phyloP scores from a whole-genome alignment of 2,329 filamentous ascomycete species.

The Didymella lethalis region DNA sequence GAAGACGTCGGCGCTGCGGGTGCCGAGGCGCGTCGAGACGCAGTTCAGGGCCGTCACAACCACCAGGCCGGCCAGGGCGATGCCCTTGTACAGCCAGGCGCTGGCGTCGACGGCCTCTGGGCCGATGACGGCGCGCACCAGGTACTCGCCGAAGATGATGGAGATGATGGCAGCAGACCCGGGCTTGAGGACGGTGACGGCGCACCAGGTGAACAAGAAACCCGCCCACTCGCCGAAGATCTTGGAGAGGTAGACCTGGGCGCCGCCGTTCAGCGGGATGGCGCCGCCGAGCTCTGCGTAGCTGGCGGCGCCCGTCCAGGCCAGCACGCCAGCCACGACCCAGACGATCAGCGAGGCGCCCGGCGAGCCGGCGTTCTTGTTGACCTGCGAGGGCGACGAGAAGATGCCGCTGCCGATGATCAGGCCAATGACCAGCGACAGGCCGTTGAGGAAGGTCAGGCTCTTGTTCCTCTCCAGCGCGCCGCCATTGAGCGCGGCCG shows the following conservation, averaged over 20 bases:
- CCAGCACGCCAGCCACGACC: constrained; percentile 87
- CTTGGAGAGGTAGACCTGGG: constrained; percentile 93
- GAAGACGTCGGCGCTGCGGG: constrained; percentile 86
- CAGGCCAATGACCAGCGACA: constrained; percentile 88
- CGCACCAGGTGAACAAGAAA: constrained; percentile 96
- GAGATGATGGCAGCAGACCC: constrained; percentile 92
- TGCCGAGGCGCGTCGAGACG: constrained; percentile 87
- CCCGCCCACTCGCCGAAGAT: constrained; percentile 94
- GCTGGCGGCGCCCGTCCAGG: constrained; percentile 94
- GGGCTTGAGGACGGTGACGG: constrained; percentile 91
- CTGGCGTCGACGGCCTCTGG: constrained; percentile 83
- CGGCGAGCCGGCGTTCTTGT: constrained; percentile 87
- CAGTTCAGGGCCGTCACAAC: constrained; percentile 87
- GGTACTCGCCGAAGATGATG: constrained; percentile 97
- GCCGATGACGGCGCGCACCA: constrained; percentile 86
- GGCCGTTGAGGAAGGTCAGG: constrained; percentile 89
- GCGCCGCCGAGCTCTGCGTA: constrained; percentile 96
- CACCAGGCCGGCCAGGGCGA: constrained; percentile 79
- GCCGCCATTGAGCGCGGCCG: constrained; percentile 71
- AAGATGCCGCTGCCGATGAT: constrained; percentile 98
- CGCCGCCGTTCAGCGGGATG: constrained; percentile 92
- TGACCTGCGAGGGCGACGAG: constrained; percentile 91
- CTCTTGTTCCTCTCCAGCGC: constrained; percentile 95
- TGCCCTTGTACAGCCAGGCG: constrained; percentile 88
- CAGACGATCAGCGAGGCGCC: constrained; percentile 91